These are phyloP conservation scores for Nematodospora anomalae DNA, from an alignment of 1,139 yeast species.

Conservation along the genomic window DNA sequence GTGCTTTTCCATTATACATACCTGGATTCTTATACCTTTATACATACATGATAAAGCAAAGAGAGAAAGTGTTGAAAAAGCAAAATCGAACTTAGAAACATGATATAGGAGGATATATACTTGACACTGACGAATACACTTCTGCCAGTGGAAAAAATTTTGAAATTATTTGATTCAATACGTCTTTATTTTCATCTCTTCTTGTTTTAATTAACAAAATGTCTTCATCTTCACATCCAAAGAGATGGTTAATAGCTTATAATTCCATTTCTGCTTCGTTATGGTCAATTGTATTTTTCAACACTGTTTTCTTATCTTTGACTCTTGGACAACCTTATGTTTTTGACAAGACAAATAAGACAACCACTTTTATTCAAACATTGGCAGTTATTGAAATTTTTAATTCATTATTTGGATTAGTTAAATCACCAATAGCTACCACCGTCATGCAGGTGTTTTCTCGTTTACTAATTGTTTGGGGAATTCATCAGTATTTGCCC, in stretches of 20 bases:
- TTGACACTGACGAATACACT: too few relatives aligned
- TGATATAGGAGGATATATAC: too few relatives aligned
- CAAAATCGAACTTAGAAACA: slow-evolving; percentile 2
- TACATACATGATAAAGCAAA: slow-evolving; percentile 35
- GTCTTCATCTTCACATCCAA: slow-evolving; percentile 23
- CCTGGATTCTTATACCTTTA: slow-evolving; percentile 37
- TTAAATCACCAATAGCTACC: slow-evolving; percentile 80
- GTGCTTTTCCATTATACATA: slow-evolving; percentile 30
- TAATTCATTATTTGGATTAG: slow-evolving; percentile 76
- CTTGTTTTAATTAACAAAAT: too few relatives aligned
- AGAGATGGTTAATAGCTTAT: slow-evolving; percentile 44
- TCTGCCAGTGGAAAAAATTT: too few relatives aligned
- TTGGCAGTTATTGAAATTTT: slow-evolving; percentile 78
- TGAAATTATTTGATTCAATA: too few relatives aligned
- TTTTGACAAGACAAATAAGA: slow-evolving; percentile 57
- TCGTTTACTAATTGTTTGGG: slow-evolving; percentile 79
- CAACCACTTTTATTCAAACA: slow-evolving; percentile 74
- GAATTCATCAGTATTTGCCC: slow-evolving; percentile 76
- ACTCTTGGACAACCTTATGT: slow-evolving; percentile 57
- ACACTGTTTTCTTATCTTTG: slow-evolving; percentile 36
- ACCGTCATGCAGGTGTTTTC: slow-evolving; percentile 87
- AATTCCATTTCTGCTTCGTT: slow-evolving; percentile 47
- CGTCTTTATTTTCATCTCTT: too few relatives aligned
- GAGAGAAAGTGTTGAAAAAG: slow-evolving; percentile 22
- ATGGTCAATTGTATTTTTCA: slow-evolving; percentile 47